Evolutionary conservation across 257 asterid genomes (phyloP).

Genomic region (Salvia splendens): DNA sequence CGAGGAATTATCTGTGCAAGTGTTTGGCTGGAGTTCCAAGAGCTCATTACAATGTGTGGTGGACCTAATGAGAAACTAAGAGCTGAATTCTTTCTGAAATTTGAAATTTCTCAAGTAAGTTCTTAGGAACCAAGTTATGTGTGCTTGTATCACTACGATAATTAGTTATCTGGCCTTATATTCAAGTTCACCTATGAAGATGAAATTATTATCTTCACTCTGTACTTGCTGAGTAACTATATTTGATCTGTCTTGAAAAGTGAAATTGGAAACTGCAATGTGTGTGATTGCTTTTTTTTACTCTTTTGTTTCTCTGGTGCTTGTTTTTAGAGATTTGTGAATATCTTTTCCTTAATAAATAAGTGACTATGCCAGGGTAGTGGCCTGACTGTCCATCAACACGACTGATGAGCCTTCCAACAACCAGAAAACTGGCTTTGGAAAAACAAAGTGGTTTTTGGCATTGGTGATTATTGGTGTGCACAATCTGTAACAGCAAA

Average conservation of each 20-base stretch:
- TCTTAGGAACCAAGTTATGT: conserved; percentile 19
- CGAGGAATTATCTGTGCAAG: conserved; percentile 82
- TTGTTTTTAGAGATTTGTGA: conserved; percentile 6
- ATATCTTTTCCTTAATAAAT: conserved; percentile 25
- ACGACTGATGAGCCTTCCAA: conserved; percentile 71
- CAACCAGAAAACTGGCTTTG: conserved; percentile 80
- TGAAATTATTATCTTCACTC: conserved; percentile 6
- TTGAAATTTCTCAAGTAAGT: conserved; percentile 77
- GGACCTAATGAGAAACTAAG: conserved; percentile 85
- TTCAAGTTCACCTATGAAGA: conserved; percentile 1
- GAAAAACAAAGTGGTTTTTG: conserved; percentile 94
- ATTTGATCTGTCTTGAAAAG: not conserved
- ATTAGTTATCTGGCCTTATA: conserved; percentile 4
- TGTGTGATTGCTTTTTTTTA: not conserved
- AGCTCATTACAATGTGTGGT: conserved; percentile 83
- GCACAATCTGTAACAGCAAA: conserved; percentile 92
- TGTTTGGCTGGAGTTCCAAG: conserved; percentile 70
- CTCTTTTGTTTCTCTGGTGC: conserved; percentile 1
- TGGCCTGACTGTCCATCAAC: conserved; percentile 85
- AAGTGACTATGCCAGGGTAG: conserved; percentile 57
- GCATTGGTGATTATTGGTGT: conserved; percentile 84
- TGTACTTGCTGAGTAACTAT: conserved; percentile 9
- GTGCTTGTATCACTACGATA: conserved; percentile 3
- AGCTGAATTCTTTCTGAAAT: conserved; percentile 65
- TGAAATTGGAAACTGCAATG: conserved; percentile 7